These are phyloP conservation scores for Lantana camara DNA, from an alignment of 257 asterid species.

Conservation along the genomic window DNA sequence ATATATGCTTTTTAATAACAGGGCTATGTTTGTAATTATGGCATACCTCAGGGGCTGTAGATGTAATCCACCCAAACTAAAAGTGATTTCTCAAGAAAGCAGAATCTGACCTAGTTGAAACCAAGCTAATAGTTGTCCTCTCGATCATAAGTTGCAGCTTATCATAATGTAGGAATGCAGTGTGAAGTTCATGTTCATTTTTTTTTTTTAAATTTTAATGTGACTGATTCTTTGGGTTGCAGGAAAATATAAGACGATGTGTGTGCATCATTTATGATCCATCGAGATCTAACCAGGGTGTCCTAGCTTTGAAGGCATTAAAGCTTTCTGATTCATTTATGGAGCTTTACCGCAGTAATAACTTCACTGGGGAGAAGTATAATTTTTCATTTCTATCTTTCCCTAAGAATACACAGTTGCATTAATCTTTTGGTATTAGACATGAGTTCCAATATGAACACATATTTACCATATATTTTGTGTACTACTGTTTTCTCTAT, in stretches of 20 bases:
- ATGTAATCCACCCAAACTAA: too few species aligned
- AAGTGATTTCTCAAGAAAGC: not conserved
- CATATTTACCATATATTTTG: not conserved
- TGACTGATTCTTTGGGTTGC: slow-evolving; percentile 32
- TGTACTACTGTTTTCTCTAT: slow-evolving; percentile 28
- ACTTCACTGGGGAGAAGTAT: slow-evolving; percentile 95
- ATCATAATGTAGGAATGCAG: not conserved
- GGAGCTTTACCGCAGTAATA: slow-evolving; percentile 87
- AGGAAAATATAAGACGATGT: slow-evolving; percentile 94
- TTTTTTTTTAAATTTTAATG: slow-evolving; percentile 13
- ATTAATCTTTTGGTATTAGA: not conserved
- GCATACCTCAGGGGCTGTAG: too few species aligned
- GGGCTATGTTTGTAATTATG: too few species aligned
- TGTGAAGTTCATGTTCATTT: not conserved
- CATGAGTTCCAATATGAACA: not conserved
- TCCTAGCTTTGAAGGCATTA: slow-evolving; percentile 91
- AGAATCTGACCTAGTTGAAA: not conserved
- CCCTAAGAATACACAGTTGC: not conserved
- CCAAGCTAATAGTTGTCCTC: not conserved
- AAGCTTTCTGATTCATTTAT: slow-evolving; percentile 97
- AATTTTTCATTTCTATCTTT: slow-evolving; percentile 20
- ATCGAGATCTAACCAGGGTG: slow-evolving; percentile 95
- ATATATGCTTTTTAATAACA: too few species aligned
- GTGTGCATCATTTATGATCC: slow-evolving; percentile 98
- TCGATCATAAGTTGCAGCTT: not conserved